phyloP scores from a whole-genome alignment of 371 early-diverging fungal species.

The Massospora cicadina region DNA sequence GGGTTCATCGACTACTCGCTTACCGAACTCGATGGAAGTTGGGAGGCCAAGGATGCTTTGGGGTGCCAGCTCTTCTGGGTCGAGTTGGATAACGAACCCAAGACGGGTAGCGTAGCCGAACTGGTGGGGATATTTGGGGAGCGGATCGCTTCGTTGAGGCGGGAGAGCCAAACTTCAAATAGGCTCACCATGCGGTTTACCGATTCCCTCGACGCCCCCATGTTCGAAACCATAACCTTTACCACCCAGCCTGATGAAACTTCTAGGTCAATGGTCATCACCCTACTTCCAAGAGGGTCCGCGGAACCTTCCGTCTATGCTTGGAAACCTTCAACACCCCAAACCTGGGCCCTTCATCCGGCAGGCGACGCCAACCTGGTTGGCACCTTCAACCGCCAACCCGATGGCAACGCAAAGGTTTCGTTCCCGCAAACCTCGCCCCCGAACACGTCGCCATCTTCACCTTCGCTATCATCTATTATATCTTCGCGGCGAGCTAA shows the following conservation, averaged over 20 bases:
- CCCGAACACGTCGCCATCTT: not conserved
- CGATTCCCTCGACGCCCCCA: not conserved
- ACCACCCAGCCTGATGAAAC: not conserved
- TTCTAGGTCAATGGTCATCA: not conserved
- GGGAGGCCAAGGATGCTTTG: conserved; percentile 1
- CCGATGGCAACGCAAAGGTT: not conserved
- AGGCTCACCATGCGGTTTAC: not conserved
- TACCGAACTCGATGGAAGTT: not conserved
- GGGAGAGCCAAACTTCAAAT: not conserved
- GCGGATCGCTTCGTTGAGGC: not conserved
- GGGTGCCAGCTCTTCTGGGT: conserved; percentile 4
- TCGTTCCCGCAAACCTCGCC: not conserved
- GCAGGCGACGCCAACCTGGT: not conserved
- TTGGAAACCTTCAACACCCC: not conserved
- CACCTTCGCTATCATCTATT: not conserved
- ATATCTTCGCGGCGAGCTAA: no score
- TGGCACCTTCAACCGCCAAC: not conserved
- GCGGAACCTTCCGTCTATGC: not conserved
- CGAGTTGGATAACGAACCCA: not conserved
- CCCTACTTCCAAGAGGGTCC: not conserved
- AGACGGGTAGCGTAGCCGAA: conserved; percentile 1
- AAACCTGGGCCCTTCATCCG: not conserved
- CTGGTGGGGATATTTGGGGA: conserved; percentile 6
- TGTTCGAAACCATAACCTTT: not conserved
- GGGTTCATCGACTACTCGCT: not conserved